Conservation (phyloP, 108 stramenopile genomes). For the Craspedostauros australis region DNA sequence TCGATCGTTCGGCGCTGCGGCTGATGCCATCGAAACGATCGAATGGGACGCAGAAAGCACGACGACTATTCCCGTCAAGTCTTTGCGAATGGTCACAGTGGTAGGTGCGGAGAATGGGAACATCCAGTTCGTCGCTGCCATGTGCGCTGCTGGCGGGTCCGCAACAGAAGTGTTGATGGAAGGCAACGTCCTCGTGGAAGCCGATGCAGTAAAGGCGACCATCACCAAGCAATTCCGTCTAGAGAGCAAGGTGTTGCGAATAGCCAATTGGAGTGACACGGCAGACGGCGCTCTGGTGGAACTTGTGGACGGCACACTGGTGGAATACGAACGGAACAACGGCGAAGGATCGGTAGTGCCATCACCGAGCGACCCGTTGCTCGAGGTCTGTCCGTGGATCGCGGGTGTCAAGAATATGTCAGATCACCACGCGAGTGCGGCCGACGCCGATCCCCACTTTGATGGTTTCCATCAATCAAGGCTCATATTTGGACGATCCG, state of each 20-base stretch:
- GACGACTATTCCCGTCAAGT: no score
- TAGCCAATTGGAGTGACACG: conserved; percentile 66
- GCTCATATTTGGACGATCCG: conserved; percentile 63
- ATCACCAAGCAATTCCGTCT: conserved; percentile 31
- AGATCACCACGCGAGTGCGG: no score
- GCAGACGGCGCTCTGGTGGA: conserved; percentile 53
- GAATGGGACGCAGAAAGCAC: no score
- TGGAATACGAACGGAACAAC: conserved; percentile 46
- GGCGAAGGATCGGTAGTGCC: conserved; percentile 26
- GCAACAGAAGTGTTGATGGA: conserved; percentile 42
- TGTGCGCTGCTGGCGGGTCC: conserved; percentile 5
- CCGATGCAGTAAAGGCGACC: conserved; percentile 9
- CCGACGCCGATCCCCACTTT: conserved; percentile 5
- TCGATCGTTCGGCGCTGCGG: no score
- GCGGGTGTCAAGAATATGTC: conserved; percentile 45
- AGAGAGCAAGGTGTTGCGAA: conserved; percentile 49
- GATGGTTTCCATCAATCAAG: conserved; percentile 19
- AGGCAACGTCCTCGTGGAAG: conserved; percentile 26
- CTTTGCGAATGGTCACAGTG: conserved; percentile 16
- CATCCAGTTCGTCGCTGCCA: conserved; percentile 24
- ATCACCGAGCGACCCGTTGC: conserved; percentile 52
- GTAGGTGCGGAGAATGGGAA: conserved; percentile 14
- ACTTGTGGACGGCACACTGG: conserved; percentile 53
- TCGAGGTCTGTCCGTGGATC: conserved; percentile 83
- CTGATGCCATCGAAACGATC: no score